Conservation (phyloP, 2,329 filamentous ascomycete genomes). For the Amylocarpus encephaloides region DNA sequence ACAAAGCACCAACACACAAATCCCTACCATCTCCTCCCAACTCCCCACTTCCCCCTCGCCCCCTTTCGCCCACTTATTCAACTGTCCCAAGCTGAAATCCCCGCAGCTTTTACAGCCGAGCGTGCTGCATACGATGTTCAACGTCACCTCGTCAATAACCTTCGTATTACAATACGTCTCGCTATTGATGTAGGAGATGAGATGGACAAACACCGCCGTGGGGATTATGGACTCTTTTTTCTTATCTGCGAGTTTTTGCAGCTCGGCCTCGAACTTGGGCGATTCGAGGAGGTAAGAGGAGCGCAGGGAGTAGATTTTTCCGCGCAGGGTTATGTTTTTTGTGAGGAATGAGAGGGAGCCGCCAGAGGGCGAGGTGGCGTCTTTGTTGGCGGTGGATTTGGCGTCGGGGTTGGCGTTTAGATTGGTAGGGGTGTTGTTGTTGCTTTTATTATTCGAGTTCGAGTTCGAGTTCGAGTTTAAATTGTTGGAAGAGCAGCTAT, state of each 20-base stretch:
- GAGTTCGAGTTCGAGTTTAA: not conserved
- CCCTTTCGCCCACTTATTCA: conserved; percentile 13
- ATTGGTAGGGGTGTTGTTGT: not conserved
- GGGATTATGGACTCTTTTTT: conserved; percentile 24
- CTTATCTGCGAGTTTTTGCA: conserved; percentile 22
- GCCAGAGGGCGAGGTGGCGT: no score
- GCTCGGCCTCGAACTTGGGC: conserved; percentile 24
- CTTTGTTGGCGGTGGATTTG: conserved; percentile 12
- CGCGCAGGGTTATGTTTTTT: conserved; percentile 18
- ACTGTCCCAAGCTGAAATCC: conserved; percentile 12
- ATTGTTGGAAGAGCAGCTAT: not conserved
- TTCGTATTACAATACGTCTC: conserved; percentile 14
- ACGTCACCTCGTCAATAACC: conserved; percentile 22
- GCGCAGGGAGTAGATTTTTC: conserved; percentile 21
- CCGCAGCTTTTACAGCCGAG: conserved; percentile 17
- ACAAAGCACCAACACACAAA: conserved; percentile 15
- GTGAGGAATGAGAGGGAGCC: no score
- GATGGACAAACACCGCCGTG: conserved; percentile 16
- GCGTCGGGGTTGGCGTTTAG: conserved; percentile 17
- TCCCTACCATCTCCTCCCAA: conserved; percentile 6
- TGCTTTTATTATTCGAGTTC: not conserved
- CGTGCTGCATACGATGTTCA: conserved; percentile 21
- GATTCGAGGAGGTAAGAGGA: conserved; percentile 21
- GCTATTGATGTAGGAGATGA: conserved; percentile 26
- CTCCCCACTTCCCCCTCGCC: conserved; percentile 3